phyloP scores from a whole-genome alignment of 352 stramenopile species.

The Globisporangium apiculatum region DNA sequence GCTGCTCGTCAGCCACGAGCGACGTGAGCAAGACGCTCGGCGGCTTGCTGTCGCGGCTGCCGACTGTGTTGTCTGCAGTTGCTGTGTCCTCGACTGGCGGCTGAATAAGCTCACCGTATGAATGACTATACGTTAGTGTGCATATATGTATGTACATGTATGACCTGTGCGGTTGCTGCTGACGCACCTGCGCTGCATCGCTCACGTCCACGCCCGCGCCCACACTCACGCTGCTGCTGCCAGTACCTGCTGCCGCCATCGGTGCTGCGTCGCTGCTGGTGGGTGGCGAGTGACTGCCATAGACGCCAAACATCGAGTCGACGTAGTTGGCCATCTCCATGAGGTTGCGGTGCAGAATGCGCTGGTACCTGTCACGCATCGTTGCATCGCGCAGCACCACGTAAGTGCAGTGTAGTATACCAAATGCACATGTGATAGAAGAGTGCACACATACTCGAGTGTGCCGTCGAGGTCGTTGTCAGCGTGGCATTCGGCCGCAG shows the following conservation, averaged over 20 bases:
- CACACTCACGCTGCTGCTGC: background rate
- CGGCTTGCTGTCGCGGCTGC: constrained; percentile 6
- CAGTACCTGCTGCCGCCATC: background rate
- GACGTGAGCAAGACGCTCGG: constrained; percentile 32
- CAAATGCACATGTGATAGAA: background rate
- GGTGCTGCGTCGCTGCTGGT: background rate
- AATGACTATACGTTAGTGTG: background rate
- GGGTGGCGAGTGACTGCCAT: constrained; percentile 23
- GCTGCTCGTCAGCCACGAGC: constrained; percentile 46
- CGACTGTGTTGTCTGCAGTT: background rate
- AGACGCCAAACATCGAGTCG: constrained; percentile 71
- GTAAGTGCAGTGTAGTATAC: background rate
- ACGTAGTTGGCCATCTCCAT: constrained; percentile 82
- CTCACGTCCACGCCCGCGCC: background rate
- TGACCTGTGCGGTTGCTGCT: too few species aligned
- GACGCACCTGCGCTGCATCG: background rate
- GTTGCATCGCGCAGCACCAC: too few species aligned
- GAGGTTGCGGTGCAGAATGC: constrained; percentile 61
- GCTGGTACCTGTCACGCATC: constrained; percentile 41
- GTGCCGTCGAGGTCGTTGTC: constrained; percentile 42
- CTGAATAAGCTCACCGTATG: too few species aligned
- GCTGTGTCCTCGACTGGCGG: background rate
- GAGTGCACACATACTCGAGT: constrained; percentile 31
- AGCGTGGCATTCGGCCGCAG: constrained; percentile 50
- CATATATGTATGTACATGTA: background rate